Evolutionary conservation across 2,329 filamentous ascomycete genomes (phyloP), one percentile per base, ranked within the genome.

Genomic region (Cytospora piceae): DNA sequence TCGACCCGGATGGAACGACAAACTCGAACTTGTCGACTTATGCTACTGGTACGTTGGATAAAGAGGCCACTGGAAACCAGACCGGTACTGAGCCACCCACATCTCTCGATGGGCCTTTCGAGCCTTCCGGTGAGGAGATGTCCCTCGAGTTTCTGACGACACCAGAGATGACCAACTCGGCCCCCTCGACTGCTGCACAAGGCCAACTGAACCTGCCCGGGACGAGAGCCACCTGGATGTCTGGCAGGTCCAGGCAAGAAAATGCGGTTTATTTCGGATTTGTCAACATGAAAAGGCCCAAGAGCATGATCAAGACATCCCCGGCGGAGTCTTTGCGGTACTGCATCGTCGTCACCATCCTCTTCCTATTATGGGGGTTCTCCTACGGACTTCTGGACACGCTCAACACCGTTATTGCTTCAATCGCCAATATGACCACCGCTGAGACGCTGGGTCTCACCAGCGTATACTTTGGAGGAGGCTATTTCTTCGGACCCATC

Each of bases 281-380:
- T 69, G 90, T 93, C 68, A 89, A 91, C 72, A 87, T 92, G 79
- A 80, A 81, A 46, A 80, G 81, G 68, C 88, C 87, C 3, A 92
- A 91, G 76, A 90, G 87, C 72, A 88, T 93, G 81, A 84, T 92
- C 9, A 81, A 86, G 27, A 85, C 87, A 64, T 87, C 85, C 1
- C 82, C 82, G 1, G 74, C 77, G 14, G 90, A 93, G 68, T 91
- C 89, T 0, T 79, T 91, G 70, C 90, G 88, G 69, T 92, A 92
- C 69, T 89, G 91, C 72, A 83, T 85, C 20, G 81, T 92, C 69
- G 92, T 96, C 27, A 92, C 91, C 1, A 84, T 94, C 8, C 80
- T 97, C 0, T 96, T 97, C 77, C 88, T 96, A 69, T 80, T 97
- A 3, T 96, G 93, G 93, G 94, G 94, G 0, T 90, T 97, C 65